Percentiles rank a stretch among this genome's conserved stretches.
Conservation (phyloP, 768 basidiomycete species). For the Mrakia blollopis region DNA sequence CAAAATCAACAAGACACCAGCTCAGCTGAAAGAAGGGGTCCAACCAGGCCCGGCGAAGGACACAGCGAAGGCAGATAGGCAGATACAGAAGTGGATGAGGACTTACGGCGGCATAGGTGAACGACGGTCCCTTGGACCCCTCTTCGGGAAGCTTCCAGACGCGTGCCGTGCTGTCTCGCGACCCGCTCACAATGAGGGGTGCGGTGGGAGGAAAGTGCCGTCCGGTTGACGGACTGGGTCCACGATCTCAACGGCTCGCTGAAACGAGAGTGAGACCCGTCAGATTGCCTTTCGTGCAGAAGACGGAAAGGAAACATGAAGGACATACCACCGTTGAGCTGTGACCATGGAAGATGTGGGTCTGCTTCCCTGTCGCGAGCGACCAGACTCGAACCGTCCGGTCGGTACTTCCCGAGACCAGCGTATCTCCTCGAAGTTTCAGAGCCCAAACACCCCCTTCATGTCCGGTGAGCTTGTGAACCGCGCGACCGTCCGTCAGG, state of each 20-base stretch:
- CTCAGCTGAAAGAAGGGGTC: conserved; percentile 6
- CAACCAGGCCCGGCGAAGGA: neutral
- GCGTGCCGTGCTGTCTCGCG: conserved; percentile 60
- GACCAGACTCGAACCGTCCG: conserved; percentile 91
- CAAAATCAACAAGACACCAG: conserved; percentile 4
- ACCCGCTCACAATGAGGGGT: conserved; percentile 66
- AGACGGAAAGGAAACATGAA: neutral
- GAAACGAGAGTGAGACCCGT: neutral
- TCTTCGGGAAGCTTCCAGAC: conserved; percentile 65
- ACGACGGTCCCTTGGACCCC: conserved; percentile 51
- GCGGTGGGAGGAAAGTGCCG: conserved; percentile 50
- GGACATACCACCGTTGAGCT: conserved; percentile 93
- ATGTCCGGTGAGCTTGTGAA: conserved; percentile 74
- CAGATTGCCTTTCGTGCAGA: neutral
- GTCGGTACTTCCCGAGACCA: conserved; percentile 85
- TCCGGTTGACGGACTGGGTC: conserved; percentile 60
- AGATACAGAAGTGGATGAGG: neutral
- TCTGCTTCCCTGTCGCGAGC: conserved; percentile 68
- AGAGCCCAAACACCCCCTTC: conserved; percentile 98
- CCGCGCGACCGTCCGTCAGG: conserved; percentile 67
- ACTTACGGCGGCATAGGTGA: conserved; percentile 2
- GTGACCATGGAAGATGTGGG: conserved; percentile 93
- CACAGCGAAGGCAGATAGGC: conserved; percentile 1
- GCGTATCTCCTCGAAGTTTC: conserved; percentile 57
- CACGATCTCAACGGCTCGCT: conserved; percentile 60